phyloP scores from a whole-genome alignment of 2,329 filamentous ascomycete species.

The Aspergillus persii region DNA sequence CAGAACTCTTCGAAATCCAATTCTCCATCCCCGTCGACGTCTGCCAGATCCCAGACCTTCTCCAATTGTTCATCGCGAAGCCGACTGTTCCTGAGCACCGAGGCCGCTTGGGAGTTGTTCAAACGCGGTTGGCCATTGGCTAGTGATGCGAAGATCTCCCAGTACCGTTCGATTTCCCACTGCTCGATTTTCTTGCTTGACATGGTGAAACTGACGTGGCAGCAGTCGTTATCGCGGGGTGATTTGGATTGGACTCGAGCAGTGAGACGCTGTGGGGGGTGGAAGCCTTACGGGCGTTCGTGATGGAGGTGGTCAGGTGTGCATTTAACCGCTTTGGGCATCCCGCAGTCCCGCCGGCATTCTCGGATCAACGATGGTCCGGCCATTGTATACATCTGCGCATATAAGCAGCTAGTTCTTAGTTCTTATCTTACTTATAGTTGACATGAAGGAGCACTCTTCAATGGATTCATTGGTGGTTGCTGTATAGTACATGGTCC shows the following conservation, averaged over 20 bases:
- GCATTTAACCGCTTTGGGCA: conserved; percentile 16
- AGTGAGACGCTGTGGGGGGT: conserved; percentile 8
- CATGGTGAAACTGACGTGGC: conserved; percentile 28
- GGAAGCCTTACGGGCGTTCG: conserved; percentile 2
- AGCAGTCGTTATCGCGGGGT: conserved; percentile 1
- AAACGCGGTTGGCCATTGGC: conserved; percentile 63
- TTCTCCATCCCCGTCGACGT: conserved; percentile 96
- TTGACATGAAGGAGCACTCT: neutral
- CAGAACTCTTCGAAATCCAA: conserved; percentile 99
- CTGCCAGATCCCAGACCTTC: conserved; percentile 92
- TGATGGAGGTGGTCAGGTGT: conserved; percentile 6
- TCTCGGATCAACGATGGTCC: conserved; percentile 28
- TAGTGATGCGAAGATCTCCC: conserved; percentile 74
- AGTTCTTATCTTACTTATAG: too few relatives aligned
- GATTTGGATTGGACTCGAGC: conserved; percentile 11
- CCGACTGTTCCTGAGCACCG: conserved; percentile 70
- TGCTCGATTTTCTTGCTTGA: conserved; percentile 60
- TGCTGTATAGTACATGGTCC: neutral
- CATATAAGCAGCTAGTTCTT: too few relatives aligned
- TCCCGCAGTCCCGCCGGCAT: conserved; percentile 18
- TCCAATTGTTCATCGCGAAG: conserved; percentile 83
- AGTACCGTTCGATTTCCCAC: conserved; percentile 74
- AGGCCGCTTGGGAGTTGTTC: conserved; percentile 67
- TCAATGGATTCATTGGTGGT: conserved; percentile 11
- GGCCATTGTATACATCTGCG: conserved; percentile 9